Conservation (phyloP, 148 eudicot species). For the Gaultheria prostrata region DNA sequence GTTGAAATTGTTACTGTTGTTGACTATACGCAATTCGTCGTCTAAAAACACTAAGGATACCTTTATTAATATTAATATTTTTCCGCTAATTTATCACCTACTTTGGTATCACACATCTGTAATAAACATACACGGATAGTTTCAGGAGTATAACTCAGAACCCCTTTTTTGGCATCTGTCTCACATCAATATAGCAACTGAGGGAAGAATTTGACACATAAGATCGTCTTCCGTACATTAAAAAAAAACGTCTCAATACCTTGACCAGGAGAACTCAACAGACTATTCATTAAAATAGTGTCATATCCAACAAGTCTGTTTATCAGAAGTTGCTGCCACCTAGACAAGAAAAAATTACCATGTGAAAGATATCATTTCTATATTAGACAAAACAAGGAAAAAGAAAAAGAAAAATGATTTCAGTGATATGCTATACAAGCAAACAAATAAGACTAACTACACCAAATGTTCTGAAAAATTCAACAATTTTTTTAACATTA, state of each 20-base stretch:
- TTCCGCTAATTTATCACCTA: neutral
- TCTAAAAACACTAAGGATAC: neutral
- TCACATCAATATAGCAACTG: neutral
- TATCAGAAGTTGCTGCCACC: slow-evolving; percentile 99
- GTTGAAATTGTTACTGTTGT: neutral
- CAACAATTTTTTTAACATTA: neutral
- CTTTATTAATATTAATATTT: neutral
- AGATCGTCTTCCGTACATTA: neutral
- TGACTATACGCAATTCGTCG: neutral
- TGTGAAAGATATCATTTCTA: neutral
- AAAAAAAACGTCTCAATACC: slow-evolving; percentile 40
- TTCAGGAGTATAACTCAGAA: neutral
- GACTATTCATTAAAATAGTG: slow-evolving; percentile 94
- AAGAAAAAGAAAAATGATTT: neutral
- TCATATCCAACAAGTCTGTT: slow-evolving; percentile 97
- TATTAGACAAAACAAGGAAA: neutral
- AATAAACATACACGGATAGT: neutral
- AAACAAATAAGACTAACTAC: neutral
- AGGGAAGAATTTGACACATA: neutral
- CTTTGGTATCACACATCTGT: neutral
- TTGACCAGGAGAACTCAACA: slow-evolving; percentile 83
- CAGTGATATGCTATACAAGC: neutral
- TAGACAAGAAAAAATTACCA: slow-evolving; percentile 26
- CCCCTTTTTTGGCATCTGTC: neutral
- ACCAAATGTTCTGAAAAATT: neutral